Evolutionary conservation across 208 protist species (phyloP).

Genomic region (Acanthamoeba culbertsoni): DNA sequence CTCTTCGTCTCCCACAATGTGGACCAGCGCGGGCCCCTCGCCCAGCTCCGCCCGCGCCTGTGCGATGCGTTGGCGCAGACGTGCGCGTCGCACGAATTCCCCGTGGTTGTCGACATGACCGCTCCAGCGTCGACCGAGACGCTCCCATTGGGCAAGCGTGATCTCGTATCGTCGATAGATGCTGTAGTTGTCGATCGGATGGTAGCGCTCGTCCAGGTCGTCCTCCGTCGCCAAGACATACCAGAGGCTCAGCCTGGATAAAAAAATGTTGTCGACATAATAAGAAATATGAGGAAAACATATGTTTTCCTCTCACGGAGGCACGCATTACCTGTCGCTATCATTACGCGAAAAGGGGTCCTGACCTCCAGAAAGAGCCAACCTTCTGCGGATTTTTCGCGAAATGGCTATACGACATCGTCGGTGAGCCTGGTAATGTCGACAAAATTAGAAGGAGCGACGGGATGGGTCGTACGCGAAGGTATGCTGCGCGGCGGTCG

Average conservation of each 20-base stretch:
- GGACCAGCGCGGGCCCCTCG: neutral
- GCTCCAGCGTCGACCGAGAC: neutral
- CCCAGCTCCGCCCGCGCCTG: neutral
- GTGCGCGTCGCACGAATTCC: neutral
- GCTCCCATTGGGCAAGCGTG: neutral
- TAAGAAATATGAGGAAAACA: neutral
- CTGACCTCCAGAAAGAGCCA: neutral
- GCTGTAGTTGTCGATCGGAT: constrained; percentile 48
- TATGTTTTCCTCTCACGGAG: neutral
- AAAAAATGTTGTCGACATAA: neutral
- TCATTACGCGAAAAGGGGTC: neutral
- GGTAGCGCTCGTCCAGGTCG: neutral
- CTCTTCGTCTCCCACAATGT: neutral
- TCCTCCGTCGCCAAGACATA: constrained; percentile 27
- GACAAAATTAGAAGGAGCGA: neutral
- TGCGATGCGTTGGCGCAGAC: neutral
- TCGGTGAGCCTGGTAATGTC: neutral
- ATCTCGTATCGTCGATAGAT: constrained; percentile 23
- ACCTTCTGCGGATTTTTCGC: neutral
- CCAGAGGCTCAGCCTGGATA: neutral
- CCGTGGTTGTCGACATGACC: neutral
- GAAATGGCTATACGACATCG: neutral
- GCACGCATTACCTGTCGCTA: neutral
- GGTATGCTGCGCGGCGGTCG: neutral
- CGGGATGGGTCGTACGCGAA: neutral